These are phyloP conservation scores for Endothia cerciana DNA, from an alignment of 2,329 filamentous ascomycete genomes.

Conservation along the genomic window DNA sequence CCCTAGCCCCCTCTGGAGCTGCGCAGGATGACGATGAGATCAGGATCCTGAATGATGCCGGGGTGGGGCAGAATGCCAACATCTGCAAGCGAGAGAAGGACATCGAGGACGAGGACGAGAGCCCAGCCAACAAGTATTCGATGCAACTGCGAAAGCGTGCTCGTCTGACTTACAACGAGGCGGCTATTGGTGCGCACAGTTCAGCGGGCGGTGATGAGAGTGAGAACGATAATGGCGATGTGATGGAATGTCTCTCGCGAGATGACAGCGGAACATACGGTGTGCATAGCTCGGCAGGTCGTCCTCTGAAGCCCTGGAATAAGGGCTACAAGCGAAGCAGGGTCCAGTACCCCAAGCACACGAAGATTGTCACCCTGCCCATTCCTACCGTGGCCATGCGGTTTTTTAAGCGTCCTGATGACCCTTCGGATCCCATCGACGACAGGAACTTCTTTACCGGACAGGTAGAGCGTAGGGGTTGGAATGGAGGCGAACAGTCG, in stretches of 20 bases:
- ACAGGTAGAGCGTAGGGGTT: neutral
- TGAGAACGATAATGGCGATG: neutral
- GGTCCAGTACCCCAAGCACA: neutral
- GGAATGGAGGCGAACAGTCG: neutral
- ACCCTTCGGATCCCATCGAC: conserved; percentile 9
- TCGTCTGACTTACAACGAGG: neutral
- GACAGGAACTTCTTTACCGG: conserved; percentile 14
- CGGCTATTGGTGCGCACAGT: neutral
- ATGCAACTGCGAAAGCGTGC: neutral
- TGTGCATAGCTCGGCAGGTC: neutral
- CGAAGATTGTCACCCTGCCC: conserved; percentile 6
- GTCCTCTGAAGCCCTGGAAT: neutral
- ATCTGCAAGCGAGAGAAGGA: neutral
- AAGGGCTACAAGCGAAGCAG: neutral
- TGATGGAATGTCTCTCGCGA: neutral
- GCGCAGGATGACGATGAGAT: neutral
- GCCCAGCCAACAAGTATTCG: neutral
- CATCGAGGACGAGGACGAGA: neutral
- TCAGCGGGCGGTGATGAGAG: neutral
- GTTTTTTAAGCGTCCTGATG: neutral
- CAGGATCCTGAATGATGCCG: neutral
- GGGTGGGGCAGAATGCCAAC: neutral
- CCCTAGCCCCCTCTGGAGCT: neutral
- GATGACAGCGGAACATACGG: conserved; percentile 2
- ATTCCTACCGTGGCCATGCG: neutral